Base-by-base conservation (phyloP, 139 green algal genomes). In the Chlamydomonas sphaeroides region DNA sequence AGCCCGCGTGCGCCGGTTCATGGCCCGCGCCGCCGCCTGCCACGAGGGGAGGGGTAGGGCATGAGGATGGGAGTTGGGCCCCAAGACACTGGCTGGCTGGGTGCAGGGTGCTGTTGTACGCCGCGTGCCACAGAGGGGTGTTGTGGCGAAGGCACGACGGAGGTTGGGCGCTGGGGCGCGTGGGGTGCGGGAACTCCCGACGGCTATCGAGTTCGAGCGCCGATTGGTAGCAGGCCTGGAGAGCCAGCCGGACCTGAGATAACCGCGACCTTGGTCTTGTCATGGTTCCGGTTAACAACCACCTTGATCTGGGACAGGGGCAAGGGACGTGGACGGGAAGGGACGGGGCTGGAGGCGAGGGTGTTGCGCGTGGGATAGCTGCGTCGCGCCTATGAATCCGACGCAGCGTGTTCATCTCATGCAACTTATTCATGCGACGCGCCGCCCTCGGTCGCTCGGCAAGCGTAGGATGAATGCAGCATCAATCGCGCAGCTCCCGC, bases 11-110 rank as follows among this genome's bases (percentile, higher is more conserved):
- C 1, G 90, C 93, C 0, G 96, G 96, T 90, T 99, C 96, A 73
- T 99, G 96, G 3, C 96, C 95, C 39, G 68, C 88, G 35, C 96
- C 95, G 30, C 96, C 95, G 82, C 92, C 93, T 87, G 85, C n/a
- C n/a, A n/a, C n/a, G n/a, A n/a, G n/a, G n/a, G 10, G 26, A 53
- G 17, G 20, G 33, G 5, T 25, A 11, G 42, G 10, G 20, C 25
- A 3, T 41, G 32, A n/a, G n/a, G n/a, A n/a, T n/a, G n/a, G n/a
- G n/a, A n/a, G n/a, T n/a, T n/a, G n/a, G n/a, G n/a, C n/a, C n/a
- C n/a, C n/a, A n/a, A n/a, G n/a, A n/a, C n/a, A n/a, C n/a, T n/a
- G 32, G 20, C 5, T 30, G 8, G 25, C 2, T 5, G 28, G 42
- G 45, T 20, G 42, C 10, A 15, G 42, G 42, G 51, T 62, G 49